Percentiles rank a stretch among this genome's conserved stretches.
Evolutionary conservation across 2,329 filamentous ascomycete species (phyloP).

Genomic region (Colletotrichum limetticola): DNA sequence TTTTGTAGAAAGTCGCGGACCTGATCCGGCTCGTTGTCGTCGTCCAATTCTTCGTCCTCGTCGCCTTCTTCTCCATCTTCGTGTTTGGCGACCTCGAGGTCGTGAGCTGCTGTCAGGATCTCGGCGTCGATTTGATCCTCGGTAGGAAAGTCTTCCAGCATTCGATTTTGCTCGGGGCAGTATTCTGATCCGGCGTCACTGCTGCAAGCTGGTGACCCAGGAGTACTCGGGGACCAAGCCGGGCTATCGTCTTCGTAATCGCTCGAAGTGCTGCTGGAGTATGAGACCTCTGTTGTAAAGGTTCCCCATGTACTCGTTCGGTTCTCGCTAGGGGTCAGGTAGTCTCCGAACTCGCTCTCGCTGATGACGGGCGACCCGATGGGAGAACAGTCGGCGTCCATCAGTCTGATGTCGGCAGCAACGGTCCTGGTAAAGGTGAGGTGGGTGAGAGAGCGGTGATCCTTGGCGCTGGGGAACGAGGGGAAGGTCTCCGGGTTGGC

Average conservation of each 20-base stretch:
- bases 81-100: not conserved
- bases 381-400: not conserved
- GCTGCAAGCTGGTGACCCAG: not conserved
- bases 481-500: not conserved
- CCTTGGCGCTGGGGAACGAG: not conserved
- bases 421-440: not conserved
- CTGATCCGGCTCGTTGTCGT: conserved; percentile 18
- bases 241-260: not conserved
- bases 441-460: not conserved
- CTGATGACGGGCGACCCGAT: not conserved
- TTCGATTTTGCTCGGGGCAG: not conserved
- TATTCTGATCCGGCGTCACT: not conserved
- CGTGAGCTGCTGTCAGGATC: not conserved
- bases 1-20: conserved; percentile 34
- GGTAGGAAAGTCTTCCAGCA: not conserved
- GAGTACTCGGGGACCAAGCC: not conserved
- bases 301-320: not conserved
- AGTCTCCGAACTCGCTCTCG: not conserved
- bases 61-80: not conserved
- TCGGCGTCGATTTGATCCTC: not conserved
- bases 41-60: not conserved
- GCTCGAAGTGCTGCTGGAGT: not conserved
- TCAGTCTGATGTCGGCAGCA: not conserved
- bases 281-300: not conserved
- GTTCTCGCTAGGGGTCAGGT: not conserved